Evolutionary conservation across 257 asterid species (phyloP).

Genomic region (Solanum clarkiae): DNA sequence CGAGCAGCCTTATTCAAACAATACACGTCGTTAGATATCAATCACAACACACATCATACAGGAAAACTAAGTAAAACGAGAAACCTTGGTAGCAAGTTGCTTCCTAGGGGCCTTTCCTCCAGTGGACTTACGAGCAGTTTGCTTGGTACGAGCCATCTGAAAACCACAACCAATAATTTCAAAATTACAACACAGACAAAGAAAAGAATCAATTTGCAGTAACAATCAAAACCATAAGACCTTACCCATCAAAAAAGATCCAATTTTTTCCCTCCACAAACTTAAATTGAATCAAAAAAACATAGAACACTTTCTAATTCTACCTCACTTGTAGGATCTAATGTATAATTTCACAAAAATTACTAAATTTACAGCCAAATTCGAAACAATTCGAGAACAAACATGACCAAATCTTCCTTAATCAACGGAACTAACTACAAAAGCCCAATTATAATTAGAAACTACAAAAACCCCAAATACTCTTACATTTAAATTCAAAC

Average conservation of each 20-base stretch:
- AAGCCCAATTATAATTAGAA: not conserved
- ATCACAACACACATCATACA: not conserved
- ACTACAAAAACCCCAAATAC: no score
- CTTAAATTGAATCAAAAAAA: no score
- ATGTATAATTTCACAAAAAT: not conserved
- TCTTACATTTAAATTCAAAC: no score
- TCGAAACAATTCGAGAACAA: not conserved
- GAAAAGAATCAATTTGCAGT: not conserved
- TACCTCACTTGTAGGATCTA: no score
- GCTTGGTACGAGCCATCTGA: constrained; percentile 78
- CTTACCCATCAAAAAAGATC: not conserved
- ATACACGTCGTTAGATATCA: not conserved
- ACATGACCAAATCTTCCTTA: not conserved
- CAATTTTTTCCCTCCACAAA: not conserved
- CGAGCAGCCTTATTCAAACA: constrained; percentile 43
- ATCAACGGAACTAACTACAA: not conserved
- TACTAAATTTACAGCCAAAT: not conserved
- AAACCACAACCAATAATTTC: not conserved
- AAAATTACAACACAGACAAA: not conserved
- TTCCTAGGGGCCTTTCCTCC: constrained; percentile 82
- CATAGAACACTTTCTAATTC: no score
- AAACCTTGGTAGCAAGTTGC: constrained; percentile 65
- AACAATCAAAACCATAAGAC: not conserved
- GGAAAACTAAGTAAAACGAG: not conserved
- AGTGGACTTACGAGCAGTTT: constrained; percentile 69